Base-by-base conservation (phyloP, 1,284 basidiomycete species). In the Erythrobasidium hasegawianum region DNA sequence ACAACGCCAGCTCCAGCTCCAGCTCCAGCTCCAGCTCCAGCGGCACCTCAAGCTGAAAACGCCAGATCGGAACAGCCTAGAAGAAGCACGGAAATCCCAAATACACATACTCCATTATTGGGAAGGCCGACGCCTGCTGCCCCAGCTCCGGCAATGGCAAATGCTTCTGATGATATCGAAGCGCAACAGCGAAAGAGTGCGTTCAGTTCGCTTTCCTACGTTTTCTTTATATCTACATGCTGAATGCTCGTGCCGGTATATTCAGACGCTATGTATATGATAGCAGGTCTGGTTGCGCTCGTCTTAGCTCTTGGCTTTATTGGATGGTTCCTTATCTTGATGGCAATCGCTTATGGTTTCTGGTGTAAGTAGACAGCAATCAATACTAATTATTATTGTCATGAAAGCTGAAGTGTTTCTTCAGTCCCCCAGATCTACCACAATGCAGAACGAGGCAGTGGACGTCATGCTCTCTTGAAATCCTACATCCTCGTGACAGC, bases 351-450 rank as follows among this genome's bases (percentile, higher is more conserved):
- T 22, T 75, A 74, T 59, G 71, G 70, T 1, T 74, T 72, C 56
- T 75, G 74, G 74, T 57, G 72, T 74, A 39, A 64, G 72, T 64
- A 26, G 20, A n/a, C n/a, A n/a, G n/a, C n/a, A n/a, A n/a, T n/a
- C n/a, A n/a, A n/a, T n/a, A n/a, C n/a, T n/a, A n/a, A n/a, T n/a
- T n/a, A n/a, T n/a, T n/a, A n/a, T n/a, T n/a, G n/a, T n/a, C n/a
- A n/a, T n/a, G n/a, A n/a, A n/a, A 18, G 43, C 43, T 47, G 43
- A 47, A 5, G 4, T 24, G 43, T 47, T 24, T 1, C 7, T 69
- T 33, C 33, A 70, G 72, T 76, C 27, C 76, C 77, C 1, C 77
- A 78, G 56, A 78, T 78, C 66, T 49, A 72, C 9, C 65, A 71
- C 47, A 78, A 76, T 50, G 69, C 72, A 2, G 58, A 69, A 29